Percentiles rank a stretch among this genome's conserved stretches.
These are phyloP conservation scores for Cichorium intybus DNA, from an alignment of 140 eudicot genomes.

Conservation along the genomic window DNA sequence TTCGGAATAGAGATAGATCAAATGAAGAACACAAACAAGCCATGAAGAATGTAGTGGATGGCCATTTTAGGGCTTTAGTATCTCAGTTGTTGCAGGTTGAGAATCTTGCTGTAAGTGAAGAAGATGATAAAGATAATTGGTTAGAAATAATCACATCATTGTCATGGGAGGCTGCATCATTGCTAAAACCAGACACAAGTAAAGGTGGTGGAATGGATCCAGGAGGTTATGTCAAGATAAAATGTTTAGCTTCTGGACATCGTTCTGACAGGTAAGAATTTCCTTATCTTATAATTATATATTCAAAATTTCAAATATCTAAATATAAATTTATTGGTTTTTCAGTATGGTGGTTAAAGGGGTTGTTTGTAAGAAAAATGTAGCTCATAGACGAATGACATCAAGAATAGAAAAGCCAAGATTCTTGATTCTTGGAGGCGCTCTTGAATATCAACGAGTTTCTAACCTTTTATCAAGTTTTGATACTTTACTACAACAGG, in stretches of 20 bases:
- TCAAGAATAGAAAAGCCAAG: slow-evolving; percentile 83
- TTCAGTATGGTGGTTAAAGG: slow-evolving; percentile 80
- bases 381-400: slow-evolving; percentile 90
- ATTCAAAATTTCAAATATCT: neutral
- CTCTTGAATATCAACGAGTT: slow-evolving; percentile 94
- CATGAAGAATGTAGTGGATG: slow-evolving; percentile 87
- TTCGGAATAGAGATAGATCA: slow-evolving; percentile 66
- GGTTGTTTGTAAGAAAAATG: slow-evolving; percentile 92
- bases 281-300: neutral
- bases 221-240: slow-evolving; percentile 93
- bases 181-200: slow-evolving; percentile 91
- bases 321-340: neutral
- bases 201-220: slow-evolving; percentile 99
- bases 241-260: slow-evolving; percentile 87
- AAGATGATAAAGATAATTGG: slow-evolving; percentile 70
- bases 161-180: slow-evolving; percentile 96
- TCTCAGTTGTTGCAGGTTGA: slow-evolving; percentile 93
- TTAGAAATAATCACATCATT: slow-evolving; percentile 79
- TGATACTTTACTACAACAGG: slow-evolving; percentile 95
- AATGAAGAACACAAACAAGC: slow-evolving; percentile 88
- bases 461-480: slow-evolving; percentile 85
- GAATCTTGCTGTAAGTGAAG: slow-evolving; percentile 62
- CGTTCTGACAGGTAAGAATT: slow-evolving; percentile 71
- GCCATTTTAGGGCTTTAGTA: slow-evolving; percentile 92
- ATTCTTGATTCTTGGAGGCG: slow-evolving; percentile 90